Evolutionary conservation across 2,329 filamentous ascomycete species (phyloP), one percentile per base, ranked within the genome.

Genomic region (Claviceps cyperi): DNA sequence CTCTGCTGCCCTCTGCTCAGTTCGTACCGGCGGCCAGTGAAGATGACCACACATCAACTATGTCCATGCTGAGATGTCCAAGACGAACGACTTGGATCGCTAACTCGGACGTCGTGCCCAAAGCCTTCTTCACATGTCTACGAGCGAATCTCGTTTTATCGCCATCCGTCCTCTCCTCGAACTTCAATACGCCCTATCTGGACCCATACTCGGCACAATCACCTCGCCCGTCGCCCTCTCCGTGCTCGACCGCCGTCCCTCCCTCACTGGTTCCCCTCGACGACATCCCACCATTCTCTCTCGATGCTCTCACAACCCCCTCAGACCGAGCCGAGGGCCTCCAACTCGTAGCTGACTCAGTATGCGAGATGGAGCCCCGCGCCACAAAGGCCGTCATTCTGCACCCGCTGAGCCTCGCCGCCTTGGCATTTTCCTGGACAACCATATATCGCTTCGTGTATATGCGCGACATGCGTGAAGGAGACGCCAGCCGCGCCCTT

Each of bases 51-150:
- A 8, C 15, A 39, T n/a, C n/a, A 39, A 17, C 15, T 17, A 39
- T 19, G 19, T 24, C 14, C 4, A n/a, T 1, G 19, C 19, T 43
- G 13, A 3, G 14, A 14, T 43, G 13, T n/a, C 4, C 41, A n/a
- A 46, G n/a, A 36, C 15, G 43, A n/a, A 17, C 5, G n/a, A 36
- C 17, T 21, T 7, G 3, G 40, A 22, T 46, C 37, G 35, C 44
- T 46, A 46, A 46, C 19, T 21, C 4, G 17, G 17, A 15, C 22
- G 35, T 9, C 32, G 11, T n/a, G 32, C 22, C 19, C 13, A n/a
- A 39, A 92, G 86, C 86, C 24, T 92, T 92, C 71, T 84, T 92
- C 66, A 84, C 81, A 50, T 91, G 87, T 58, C 75, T 92, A 15
- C 81, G 85, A 57, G 84, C 84, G 55, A 92, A 92, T 61, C 77